Conservation (phyloP, 2,329 filamentous ascomycete genomes). For the Ascochyta koolunga region DNA sequence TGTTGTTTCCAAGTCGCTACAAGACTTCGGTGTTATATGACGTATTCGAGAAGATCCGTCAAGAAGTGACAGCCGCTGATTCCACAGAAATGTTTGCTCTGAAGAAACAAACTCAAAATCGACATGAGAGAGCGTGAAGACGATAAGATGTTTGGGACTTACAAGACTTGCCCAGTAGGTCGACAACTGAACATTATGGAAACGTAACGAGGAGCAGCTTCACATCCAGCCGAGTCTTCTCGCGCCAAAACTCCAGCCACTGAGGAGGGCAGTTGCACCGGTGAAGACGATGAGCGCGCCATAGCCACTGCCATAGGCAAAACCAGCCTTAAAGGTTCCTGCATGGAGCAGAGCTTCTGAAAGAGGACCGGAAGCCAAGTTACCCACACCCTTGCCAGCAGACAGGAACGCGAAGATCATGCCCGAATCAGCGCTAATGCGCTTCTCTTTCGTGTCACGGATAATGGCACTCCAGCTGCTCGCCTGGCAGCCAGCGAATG, state of each 20-base stretch:
- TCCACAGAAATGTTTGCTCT: not conserved
- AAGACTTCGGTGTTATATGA: not conserved
- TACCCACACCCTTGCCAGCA: slow-evolving; percentile 59
- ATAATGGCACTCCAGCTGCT: slow-evolving; percentile 55
- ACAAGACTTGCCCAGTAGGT: not conserved
- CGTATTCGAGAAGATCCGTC: not conserved
- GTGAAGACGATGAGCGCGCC: slow-evolving; percentile 52
- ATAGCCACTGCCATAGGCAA: slow-evolving; percentile 53
- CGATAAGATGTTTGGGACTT: not conserved
- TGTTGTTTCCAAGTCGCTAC: not conserved
- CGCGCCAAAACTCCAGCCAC: slow-evolving; percentile 38
- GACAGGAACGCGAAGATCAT: slow-evolving; percentile 57
- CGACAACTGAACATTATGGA: too few relatives aligned
- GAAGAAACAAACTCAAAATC: not conserved
- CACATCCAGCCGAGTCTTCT: slow-evolving; percentile 42
- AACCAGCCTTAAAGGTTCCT: slow-evolving; percentile 43
- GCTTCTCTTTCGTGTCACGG: slow-evolving; percentile 48
- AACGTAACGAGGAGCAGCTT: not conserved
- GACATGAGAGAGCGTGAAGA: not conserved
- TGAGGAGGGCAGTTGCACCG: slow-evolving; percentile 47
- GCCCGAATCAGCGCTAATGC: slow-evolving; percentile 51
- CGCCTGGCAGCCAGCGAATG: slow-evolving; percentile 49
- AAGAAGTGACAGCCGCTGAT: not conserved
- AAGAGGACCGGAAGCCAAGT: slow-evolving; percentile 58
- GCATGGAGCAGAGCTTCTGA: slow-evolving; percentile 54